Percentiles rank a stretch among this genome's conserved stretches.
Evolutionary conservation across 495 filamentous ascomycete species (phyloP).

Genomic region (Tuber aestivum): DNA sequence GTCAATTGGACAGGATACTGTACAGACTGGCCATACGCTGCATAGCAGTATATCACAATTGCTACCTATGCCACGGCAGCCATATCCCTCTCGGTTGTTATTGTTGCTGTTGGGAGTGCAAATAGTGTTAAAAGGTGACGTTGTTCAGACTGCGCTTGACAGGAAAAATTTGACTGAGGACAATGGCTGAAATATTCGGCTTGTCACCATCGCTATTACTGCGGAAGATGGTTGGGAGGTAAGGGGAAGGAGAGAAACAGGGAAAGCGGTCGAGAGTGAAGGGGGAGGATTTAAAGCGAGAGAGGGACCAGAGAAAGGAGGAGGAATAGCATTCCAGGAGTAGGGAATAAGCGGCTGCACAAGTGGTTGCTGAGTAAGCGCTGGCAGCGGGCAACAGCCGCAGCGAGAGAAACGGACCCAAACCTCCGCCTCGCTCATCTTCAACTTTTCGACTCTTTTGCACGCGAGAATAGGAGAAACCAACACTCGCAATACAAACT

Average conservation of each 20-base stretch:
- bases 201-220: neutral
- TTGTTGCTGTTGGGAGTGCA: neutral
- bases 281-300: neutral
- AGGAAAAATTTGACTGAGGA: neutral
- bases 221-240: neutral
- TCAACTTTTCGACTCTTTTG: conserved; percentile 32
- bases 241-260: neutral
- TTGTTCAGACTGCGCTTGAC: neutral
- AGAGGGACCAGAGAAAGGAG: neutral
- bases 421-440: conserved; percentile 35
- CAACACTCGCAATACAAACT: conserved; percentile 5
- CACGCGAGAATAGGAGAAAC: conserved; percentile 38
- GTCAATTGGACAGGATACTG: neutral
- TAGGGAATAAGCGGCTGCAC: neutral
- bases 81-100: neutral
- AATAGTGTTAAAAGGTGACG: neutral
- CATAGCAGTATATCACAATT: conserved; percentile 1
- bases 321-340: neutral
- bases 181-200: neutral
- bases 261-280: neutral
- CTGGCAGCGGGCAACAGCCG: conserved; percentile 31
- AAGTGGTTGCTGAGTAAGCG: conserved; percentile 32
- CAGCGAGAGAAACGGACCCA: conserved; percentile 17
- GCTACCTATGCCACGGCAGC: conserved; percentile 4
- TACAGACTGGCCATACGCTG: neutral